Evolutionary conservation across 352 stramenopile genomes (phyloP).

Genomic region (Globisporangium takayamanum): DNA sequence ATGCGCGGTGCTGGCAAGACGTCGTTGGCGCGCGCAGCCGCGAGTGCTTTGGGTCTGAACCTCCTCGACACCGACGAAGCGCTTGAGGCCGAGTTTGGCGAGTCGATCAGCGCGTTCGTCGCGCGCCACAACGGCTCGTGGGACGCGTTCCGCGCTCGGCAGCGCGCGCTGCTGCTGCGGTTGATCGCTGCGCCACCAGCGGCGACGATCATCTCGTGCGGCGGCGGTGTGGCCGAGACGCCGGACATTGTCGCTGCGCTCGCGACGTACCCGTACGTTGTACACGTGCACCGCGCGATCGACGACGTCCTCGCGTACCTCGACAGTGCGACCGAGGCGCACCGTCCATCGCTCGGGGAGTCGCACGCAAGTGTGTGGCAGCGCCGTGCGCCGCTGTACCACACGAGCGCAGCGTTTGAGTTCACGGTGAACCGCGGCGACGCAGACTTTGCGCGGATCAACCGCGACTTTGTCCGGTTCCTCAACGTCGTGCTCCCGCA

Average conservation of each 20-base stretch:
- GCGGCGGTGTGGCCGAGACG: conserved; percentile 79
- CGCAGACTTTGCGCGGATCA: conserved; percentile 44
- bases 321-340: conserved; percentile 32
- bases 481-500: conserved; percentile 46
- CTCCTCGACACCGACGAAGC: conserved; percentile 77
- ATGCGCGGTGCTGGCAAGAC: conserved; percentile 87
- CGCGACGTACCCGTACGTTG: conserved; percentile 54
- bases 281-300: conserved; percentile 66
- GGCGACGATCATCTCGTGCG: conserved; percentile 76
- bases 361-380: conserved; percentile 53
- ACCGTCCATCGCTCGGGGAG: conserved; percentile 55
- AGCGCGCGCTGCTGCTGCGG: conserved; percentile 55
- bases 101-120: conserved; percentile 66
- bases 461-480: conserved; percentile 70
- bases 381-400: conserved; percentile 50
- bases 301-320: conserved; percentile 65
- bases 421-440: conserved; percentile 60
- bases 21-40: conserved; percentile 56
- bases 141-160: conserved; percentile 66
- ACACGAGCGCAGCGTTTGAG: conserved; percentile 42
- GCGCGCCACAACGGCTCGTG: conserved; percentile 53
- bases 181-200: conserved; percentile 48
- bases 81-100: conserved; percentile 58
- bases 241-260: conserved; percentile 54
- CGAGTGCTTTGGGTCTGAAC: conserved; percentile 37